Conservation (phyloP, 2,329 filamentous ascomycete genomes). For the Madurella fahalii region DNA sequence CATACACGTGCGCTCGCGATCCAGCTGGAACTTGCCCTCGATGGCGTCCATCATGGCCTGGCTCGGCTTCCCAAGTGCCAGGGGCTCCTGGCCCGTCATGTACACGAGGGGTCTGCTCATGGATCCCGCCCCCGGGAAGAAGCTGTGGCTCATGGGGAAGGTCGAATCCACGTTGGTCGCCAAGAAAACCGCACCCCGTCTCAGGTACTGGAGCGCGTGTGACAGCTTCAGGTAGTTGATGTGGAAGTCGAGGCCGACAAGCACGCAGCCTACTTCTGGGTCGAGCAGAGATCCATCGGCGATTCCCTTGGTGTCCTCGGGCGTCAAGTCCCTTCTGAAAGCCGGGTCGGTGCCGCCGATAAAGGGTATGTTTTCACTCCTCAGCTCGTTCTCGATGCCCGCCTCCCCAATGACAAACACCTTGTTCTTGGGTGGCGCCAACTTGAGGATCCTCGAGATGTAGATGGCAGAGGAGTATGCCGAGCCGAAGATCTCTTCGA, state of each 20-base stretch:
- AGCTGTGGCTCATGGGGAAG: slow-evolving; percentile 70
- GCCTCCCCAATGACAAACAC: slow-evolving; percentile 91
- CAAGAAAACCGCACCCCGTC: slow-evolving; percentile 76
- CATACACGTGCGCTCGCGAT: slow-evolving; percentile 86
- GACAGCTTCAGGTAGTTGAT: slow-evolving; percentile 92
- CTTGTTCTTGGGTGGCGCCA: slow-evolving; percentile 77
- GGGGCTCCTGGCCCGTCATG: slow-evolving; percentile 64
- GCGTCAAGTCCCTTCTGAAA: slow-evolving; percentile 71
- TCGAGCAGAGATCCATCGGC: slow-evolving; percentile 75
- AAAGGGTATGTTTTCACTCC: slow-evolving; percentile 71
- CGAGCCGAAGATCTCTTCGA: slow-evolving; percentile 93
- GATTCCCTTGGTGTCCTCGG: slow-evolving; percentile 74
- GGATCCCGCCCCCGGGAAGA: slow-evolving; percentile 90
- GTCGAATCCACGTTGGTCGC: slow-evolving; percentile 94
- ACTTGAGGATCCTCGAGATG: slow-evolving; percentile 84
- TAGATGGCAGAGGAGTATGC: slow-evolving; percentile 95
- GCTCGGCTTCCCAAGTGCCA: slow-evolving; percentile 87
- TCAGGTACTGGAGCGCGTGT: slow-evolving; percentile 80
- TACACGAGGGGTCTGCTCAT: slow-evolving; percentile 73
- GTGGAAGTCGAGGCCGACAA: slow-evolving; percentile 89
- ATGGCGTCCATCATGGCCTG: slow-evolving; percentile 99
- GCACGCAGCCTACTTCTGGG: slow-evolving; percentile 82
- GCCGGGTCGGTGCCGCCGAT: slow-evolving; percentile 82
- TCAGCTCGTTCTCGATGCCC: slow-evolving; percentile 86
- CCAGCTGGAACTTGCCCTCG: slow-evolving; percentile 89